Evolutionary conservation across 2,329 filamentous ascomycete genomes (phyloP), one percentile per base, ranked within the genome.

Genomic region (Dothideomycetidae sp.): DNA sequence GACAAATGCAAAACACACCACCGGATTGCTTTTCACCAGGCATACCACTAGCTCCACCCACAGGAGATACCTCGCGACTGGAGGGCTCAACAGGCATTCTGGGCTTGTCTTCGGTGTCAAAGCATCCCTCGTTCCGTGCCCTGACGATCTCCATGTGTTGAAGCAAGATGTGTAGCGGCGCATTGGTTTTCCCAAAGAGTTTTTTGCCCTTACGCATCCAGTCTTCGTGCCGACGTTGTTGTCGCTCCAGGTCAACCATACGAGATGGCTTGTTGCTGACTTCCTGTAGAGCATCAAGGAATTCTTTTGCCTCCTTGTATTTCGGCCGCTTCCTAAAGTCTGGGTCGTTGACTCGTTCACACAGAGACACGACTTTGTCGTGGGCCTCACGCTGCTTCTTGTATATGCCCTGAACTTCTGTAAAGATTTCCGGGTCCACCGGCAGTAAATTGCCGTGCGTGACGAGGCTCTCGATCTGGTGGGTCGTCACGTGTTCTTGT

Each of bases 161-260:
- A 52, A 88, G 90, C 17, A 98, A 69, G 46, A 98, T 98, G 56
- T 98, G 90, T 10, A 98, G 66, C 1, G 90, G 90, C 1, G 90
- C 90, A 54, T 98, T 98, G 1, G 90, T 90, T 59, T 98, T 98
- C 36, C 90, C 90, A 53, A 98, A 98, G 0, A 98, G 63, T 56
- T 94, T 94, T 63, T 98, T 98, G 35, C 90, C 90, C 51, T 84
- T 84, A 19, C 90, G 74, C 88, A 98, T 98, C 90, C 90, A 98
- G 56, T 98, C 90, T 55, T 98, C 90, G 48, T 96, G 90, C 5
- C 83, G 76, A 54, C 90, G 93, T 46, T 90, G 81, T 56, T 96
- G 85, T 46, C 84, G 86, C 53, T 98, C 90, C 3, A 98, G 71
- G 50, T 98, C 90, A 21, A 92, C 71, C 0, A 88, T 93, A 2